phyloP scores from a whole-genome alignment of 1,284 basidiomycete species.

The Meripilus lineatus region DNA sequence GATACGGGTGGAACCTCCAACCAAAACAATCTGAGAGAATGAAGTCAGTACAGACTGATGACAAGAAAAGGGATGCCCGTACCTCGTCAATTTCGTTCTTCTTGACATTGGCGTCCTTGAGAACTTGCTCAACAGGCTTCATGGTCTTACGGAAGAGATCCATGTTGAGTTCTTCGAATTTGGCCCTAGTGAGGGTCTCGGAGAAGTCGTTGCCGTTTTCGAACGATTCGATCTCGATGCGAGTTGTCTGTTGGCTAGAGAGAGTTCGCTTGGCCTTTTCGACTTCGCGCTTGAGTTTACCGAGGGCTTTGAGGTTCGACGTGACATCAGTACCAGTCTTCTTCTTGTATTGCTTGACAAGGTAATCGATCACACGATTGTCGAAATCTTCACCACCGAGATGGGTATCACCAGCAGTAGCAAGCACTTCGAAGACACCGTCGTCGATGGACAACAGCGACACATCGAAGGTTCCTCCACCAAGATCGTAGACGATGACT shows the following conservation, averaged over 20 bases:
- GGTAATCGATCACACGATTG: conserved; percentile 91
- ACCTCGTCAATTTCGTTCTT: conserved; percentile 96
- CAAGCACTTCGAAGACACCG: conserved; percentile 96
- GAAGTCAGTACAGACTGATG: neutral
- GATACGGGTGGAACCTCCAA: conserved; percentile 98
- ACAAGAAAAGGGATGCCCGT: conserved; percentile 14
- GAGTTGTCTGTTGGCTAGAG: conserved; percentile 70
- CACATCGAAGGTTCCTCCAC: conserved; percentile 83
- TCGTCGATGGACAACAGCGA: conserved; percentile 97
- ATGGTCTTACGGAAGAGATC: conserved; percentile 99
- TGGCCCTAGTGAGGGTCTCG: conserved; percentile 95
- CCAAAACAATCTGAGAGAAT: conserved; percentile 66
- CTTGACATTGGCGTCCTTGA: conserved; percentile 97
- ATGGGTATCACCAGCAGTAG: conserved; percentile 98
- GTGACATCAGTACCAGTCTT: conserved; percentile 90
- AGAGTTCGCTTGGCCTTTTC: conserved; percentile 99
- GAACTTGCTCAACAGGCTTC: conserved; percentile 98
- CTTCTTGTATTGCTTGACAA: conserved; percentile 93
- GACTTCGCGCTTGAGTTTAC: conserved; percentile 97
- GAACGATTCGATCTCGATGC: conserved; percentile 80
- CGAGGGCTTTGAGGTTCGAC: conserved; percentile 85
- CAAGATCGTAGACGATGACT: conserved; percentile 95
- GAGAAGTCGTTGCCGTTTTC: conserved; percentile 96
- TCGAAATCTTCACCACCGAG: conserved; percentile 99
- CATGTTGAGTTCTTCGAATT: conserved; percentile 99